Base-by-base conservation (phyloP, 306 rosid species). In the Nissolia schottii region DNA sequence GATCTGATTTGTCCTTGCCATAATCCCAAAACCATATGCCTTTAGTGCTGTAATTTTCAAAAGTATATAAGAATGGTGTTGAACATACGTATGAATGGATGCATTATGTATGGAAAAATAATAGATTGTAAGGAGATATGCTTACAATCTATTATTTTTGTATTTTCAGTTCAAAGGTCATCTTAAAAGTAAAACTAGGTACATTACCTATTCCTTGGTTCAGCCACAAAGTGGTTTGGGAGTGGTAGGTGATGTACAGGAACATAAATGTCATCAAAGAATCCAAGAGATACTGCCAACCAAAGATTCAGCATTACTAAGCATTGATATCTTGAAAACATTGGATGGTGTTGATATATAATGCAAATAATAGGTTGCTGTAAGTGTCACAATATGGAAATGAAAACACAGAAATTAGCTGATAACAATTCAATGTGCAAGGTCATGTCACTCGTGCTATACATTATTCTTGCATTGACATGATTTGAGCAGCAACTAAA, bases 201-300 rank as follows among this genome's bases (percentile, higher is more conserved):
- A 13, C 9, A 4, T 45, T 78, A 93, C 98, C 87, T 85, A 43
- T 81, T 84, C 41, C 28, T 35, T 14, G 85, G 38, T 63, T 84
- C 83, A 22, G 81, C 83, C 74, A 6, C 74, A 73, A 70, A 82
- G 80, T 57, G 64, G 5, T 83, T 87, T 51, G 85, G 92, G 67
- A 3, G 9, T 31, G 93, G 93, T 37, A 93, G n/a, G 51, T 84
- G 83, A 71, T 85, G 81, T 43, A 5, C 57, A 24, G 92, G 96
- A 68, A 90, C 51, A 51, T 85, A 85, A 62, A 93, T 84, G 68
- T 93, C 98, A 27, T 90, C 91, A 55, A 93, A 93, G 87, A 90
- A 90, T 78, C 89, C 98, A 75, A 93, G 84, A 6, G 92, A 82
- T 63, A 93, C 96, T 93, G 96, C 70, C 81, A 79, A 73, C 18